Percentiles rank a stretch among this genome's conserved stretches.
Evolutionary conservation across 202 grass and related monocot species (phyloP).

Genomic region (Carex arenaria): DNA sequence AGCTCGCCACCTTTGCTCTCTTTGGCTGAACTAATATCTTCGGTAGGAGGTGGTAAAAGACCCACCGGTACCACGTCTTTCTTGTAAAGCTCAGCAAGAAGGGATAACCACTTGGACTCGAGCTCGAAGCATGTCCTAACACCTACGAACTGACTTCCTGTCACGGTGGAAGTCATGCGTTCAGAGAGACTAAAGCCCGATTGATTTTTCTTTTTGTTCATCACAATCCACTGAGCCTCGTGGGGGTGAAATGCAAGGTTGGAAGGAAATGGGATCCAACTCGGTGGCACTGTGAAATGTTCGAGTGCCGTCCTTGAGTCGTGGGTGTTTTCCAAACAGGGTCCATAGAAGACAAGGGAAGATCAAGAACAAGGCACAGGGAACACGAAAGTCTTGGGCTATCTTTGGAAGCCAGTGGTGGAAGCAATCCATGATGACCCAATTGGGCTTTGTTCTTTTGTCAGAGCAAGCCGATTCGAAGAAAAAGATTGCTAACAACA

Average conservation of each 20-base stretch:
- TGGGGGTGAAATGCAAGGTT: background rate
- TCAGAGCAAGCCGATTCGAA: background rate
- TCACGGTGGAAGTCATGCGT: background rate
- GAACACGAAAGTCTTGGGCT: constrained; percentile 5
- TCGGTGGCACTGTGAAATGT: constrained; percentile 23
- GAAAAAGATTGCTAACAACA: too few species aligned
- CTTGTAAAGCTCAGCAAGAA: constrained; percentile 21
- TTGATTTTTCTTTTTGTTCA: background rate
- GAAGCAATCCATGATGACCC: constrained; percentile 24
- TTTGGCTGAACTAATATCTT: too few species aligned
- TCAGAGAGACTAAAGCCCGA: background rate
- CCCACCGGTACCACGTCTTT: constrained; percentile 20
- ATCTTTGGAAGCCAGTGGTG: constrained; percentile 26
- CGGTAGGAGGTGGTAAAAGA: constrained; percentile 18
- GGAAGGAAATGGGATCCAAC: constrained; percentile 12
- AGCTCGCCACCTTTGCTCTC: too few species aligned
- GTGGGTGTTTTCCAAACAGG: background rate
- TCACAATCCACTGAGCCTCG: background rate
- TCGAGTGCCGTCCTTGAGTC: background rate
- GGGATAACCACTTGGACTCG: constrained; percentile 6
- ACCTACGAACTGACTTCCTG: background rate
- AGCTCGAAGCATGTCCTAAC: constrained; percentile 27
- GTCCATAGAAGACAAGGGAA: background rate
- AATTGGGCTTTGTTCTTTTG: constrained; percentile 3
- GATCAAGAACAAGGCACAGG: background rate